phyloP scores from a whole-genome alignment of 208 protist species.

The Leishmania turanica region DNA sequence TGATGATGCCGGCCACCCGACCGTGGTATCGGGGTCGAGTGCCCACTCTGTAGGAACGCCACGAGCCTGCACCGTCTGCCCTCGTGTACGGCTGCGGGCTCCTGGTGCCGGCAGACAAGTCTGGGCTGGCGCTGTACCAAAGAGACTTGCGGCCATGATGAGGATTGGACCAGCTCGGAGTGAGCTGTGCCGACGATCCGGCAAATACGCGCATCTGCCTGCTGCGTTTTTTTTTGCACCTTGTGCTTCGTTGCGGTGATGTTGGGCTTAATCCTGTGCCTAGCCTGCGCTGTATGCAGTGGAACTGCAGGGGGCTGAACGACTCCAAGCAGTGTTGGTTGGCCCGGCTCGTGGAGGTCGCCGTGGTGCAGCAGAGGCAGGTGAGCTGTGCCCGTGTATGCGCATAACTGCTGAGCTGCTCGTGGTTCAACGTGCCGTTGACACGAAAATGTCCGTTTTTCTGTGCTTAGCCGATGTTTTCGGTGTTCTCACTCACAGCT shows the following conservation, averaged over 20 bases:
- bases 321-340: not conserved
- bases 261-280: not conserved
- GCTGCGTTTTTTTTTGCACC: not conserved
- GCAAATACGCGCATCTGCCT: not conserved
- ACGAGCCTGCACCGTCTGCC: no score
- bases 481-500: not conserved
- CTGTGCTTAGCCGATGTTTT: not conserved
- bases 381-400: not conserved
- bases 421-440: no score
- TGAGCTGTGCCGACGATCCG: not conserved
- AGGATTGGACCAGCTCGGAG: not conserved
- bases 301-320: not conserved
- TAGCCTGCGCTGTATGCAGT: not conserved
- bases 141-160: not conserved
- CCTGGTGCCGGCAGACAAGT: not conserved
- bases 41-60: no score
- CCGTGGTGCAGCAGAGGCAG: not conserved
- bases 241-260: not conserved
- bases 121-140: not conserved
- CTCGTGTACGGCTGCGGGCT: no score
- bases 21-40: no score
- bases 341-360: not conserved
- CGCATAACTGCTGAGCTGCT: not conserved
- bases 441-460: not conserved
- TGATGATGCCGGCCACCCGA: not conserved